phyloP scores from a whole-genome alignment of 768 basidiomycete species.

The Lentinula lateritia region DNA sequence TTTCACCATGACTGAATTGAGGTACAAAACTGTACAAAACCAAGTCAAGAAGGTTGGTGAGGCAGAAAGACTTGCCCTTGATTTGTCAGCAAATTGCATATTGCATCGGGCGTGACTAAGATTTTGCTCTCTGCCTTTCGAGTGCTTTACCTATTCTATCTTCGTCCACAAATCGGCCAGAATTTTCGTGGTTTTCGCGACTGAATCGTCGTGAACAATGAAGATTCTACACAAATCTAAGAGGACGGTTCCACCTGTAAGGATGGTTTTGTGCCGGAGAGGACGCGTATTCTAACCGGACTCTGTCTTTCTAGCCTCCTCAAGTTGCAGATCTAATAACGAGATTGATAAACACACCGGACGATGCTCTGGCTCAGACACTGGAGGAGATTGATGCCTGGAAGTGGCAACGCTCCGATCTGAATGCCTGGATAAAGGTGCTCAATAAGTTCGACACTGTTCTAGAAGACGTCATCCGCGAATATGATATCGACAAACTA shows the following conservation, averaged over 20 bases:
- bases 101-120: background rate
- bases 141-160: background rate
- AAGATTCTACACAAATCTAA: constrained; percentile 85
- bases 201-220: constrained; percentile 55
- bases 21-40: background rate
- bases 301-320: constrained; percentile 49
- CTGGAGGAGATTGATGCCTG: constrained; percentile 72
- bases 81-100: background rate
- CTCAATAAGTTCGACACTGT: constrained; percentile 94
- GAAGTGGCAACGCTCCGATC: constrained; percentile 95
- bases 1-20: background rate
- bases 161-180: background rate
- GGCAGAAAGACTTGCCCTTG: background rate
- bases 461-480: constrained; percentile 74
- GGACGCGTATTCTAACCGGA: constrained; percentile 12
- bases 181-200: constrained; percentile 3
- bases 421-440: constrained; percentile 94
- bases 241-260: constrained; percentile 73
- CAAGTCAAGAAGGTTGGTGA: background rate
- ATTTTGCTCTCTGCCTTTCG: constrained; percentile 1
- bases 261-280: constrained; percentile 21
- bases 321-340: constrained; percentile 78
- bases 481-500: constrained; percentile 82
- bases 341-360: constrained; percentile 58
- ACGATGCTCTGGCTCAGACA: constrained; percentile 65